Conservation (phyloP, 768 basidiomycete species). For the Boletales sp. region DNA sequence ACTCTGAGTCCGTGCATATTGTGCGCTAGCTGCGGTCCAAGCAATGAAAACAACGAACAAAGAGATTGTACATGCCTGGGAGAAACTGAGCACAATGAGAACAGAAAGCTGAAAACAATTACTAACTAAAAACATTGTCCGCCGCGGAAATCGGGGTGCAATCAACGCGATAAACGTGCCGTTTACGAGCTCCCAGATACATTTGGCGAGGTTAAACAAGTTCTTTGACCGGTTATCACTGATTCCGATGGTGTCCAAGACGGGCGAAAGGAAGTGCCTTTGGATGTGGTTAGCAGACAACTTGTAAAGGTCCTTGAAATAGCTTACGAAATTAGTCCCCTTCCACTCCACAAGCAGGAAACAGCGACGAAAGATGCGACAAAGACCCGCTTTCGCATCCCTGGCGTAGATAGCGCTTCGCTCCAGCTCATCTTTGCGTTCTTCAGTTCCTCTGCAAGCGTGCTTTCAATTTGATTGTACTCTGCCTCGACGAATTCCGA, state of each 20-base stretch:
- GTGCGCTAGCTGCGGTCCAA: slow-evolving; percentile 3
- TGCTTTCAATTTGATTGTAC: slow-evolving; percentile 52
- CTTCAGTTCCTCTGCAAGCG: slow-evolving; percentile 34
- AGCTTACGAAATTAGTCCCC: slow-evolving; percentile 8
- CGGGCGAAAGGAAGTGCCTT: slow-evolving; percentile 10
- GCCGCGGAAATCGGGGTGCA: slow-evolving; percentile 7
- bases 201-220: background rate
- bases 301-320: no score
- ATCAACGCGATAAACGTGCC: background rate
- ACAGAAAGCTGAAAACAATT: no score
- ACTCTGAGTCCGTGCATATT: background rate
- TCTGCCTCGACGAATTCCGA: slow-evolving; percentile 58
- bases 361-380: slow-evolving; percentile 12
- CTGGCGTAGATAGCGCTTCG: slow-evolving; percentile 3
- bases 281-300: background rate
- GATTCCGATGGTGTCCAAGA: slow-evolving; percentile 16
- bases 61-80: slow-evolving; percentile 6
- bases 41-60: background rate
- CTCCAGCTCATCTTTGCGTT: background rate
- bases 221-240: background rate
- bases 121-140: background rate
- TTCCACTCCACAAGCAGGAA: slow-evolving; percentile 11
- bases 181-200: background rate
- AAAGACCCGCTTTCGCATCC: slow-evolving; percentile 14
- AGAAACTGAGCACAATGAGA: background rate